Conservation (phyloP, 768 basidiomycete species). For the Mycena capillaripes region DNA sequence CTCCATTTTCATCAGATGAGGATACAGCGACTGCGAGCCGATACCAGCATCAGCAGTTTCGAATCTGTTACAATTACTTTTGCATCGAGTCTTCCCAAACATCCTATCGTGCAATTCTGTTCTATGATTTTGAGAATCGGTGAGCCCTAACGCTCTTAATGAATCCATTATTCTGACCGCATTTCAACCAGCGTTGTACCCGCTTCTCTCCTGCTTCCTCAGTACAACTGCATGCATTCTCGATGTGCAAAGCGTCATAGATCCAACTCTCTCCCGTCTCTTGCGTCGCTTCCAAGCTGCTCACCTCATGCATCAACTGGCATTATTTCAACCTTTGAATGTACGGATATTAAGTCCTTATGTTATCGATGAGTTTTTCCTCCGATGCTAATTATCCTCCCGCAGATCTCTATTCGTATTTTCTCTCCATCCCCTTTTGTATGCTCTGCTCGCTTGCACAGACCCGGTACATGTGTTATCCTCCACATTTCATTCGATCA, state of each 20-base stretch:
- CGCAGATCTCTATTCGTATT: background rate
- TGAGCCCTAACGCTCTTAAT: background rate
- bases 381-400: background rate
- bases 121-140: background rate
- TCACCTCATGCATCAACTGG: background rate
- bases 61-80: background rate
- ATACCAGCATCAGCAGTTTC: background rate
- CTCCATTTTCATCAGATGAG: background rate
- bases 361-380: background rate
- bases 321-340: background rate
- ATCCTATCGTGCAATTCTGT: background rate
- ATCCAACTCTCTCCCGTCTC: background rate
- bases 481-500: too few species aligned
- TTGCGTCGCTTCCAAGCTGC: background rate
- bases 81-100: background rate
- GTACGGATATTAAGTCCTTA: background rate
- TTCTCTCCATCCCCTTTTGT: background rate
- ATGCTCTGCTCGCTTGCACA: background rate
- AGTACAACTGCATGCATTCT: background rate
- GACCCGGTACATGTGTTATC: background rate
- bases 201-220: conserved; percentile 8
- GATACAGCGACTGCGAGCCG: background rate
- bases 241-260: background rate
- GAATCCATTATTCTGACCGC: background rate
- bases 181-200: background rate